Percentiles rank a stretch among this genome's conserved stretches.
These are phyloP conservation scores for Thielaviopsis punctulata DNA, from an alignment of 2,329 filamentous ascomycete species.

Conservation along the genomic window DNA sequence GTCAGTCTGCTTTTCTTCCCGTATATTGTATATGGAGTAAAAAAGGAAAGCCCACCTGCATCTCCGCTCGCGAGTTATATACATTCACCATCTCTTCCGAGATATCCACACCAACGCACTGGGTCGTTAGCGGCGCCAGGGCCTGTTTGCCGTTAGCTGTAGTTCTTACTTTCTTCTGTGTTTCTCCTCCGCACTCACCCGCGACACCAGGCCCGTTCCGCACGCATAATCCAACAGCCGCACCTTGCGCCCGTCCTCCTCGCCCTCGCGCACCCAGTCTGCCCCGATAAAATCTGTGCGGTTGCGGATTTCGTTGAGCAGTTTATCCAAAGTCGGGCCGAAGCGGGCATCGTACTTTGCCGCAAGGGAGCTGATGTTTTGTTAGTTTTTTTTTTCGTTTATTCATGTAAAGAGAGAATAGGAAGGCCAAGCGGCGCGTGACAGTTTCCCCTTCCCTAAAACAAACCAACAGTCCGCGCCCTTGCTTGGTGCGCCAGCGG, in stretches of 20 bases:
- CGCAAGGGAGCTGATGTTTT: not conserved
- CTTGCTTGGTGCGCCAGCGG: no score
- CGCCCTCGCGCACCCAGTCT: conserved; percentile 30
- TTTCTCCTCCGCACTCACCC: conserved; percentile 26
- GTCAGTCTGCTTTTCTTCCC: not conserved
- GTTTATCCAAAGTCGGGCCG: conserved; percentile 31
- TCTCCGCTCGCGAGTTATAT: conserved; percentile 44
- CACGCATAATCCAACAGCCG: conserved; percentile 61
- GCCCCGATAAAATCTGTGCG: conserved; percentile 45
- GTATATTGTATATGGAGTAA: not conserved
- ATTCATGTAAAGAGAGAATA: no score
- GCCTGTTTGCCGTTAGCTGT: conserved; percentile 26
- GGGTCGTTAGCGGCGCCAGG: conserved; percentile 42
- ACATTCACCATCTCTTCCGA: conserved; percentile 51
- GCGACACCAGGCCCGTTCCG: conserved; percentile 49
- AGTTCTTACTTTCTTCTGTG: not conserved
- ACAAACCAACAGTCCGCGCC: no score
- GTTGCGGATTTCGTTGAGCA: conserved; percentile 36
- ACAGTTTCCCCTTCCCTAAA: no score
- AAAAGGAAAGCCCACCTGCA: conserved; percentile 25
- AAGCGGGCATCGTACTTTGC: conserved; percentile 4
- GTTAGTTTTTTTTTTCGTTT: no score
- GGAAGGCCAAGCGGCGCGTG: no score
- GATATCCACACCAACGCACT: conserved; percentile 51
- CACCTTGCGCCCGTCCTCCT: conserved; percentile 21